phyloP scores from a whole-genome alignment of 176 grass and related monocot genomes.

The Secale cereale region DNA sequence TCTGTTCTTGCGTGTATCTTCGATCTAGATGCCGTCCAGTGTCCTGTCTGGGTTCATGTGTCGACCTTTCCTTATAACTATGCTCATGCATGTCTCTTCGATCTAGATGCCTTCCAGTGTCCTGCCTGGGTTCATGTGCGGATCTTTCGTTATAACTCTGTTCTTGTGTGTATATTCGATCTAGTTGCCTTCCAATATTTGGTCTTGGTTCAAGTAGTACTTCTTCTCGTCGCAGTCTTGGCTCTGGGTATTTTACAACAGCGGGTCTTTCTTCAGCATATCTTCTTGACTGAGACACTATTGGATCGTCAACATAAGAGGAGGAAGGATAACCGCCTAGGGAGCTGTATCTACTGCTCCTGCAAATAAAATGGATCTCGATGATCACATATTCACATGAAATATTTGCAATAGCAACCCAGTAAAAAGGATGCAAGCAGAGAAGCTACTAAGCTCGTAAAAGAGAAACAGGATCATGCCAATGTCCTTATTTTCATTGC shows the following conservation, averaged over 20 bases:
- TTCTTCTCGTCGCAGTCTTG: constrained; percentile 10
- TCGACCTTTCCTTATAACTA: not conserved
- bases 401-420: not conserved
- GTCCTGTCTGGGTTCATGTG: not conserved
- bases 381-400: constrained; percentile 25
- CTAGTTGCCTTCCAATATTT: constrained; percentile 30
- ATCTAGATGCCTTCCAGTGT: not conserved
- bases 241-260: constrained; percentile 16
- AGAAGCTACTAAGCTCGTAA: not conserved
- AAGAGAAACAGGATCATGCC: not conserved
- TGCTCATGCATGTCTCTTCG: not conserved
- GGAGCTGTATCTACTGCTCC: constrained; percentile 42
- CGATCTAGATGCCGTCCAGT: not conserved
- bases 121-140: constrained; percentile 3
- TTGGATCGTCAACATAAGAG: constrained; percentile 34
- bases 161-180: constrained; percentile 35
- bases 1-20: not conserved
- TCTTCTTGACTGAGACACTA: constrained; percentile 40
- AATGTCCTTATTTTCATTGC: constrained; percentile 1
- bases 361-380: constrained; percentile 32
- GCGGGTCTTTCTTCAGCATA: constrained; percentile 36
- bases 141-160: constrained; percentile 16
- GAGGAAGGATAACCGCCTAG: constrained; percentile 35
- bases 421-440: not conserved
- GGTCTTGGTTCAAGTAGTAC: constrained; percentile 20